Percentiles rank a stretch among this genome's conserved stretches.
Evolutionary conservation across 2,329 filamentous ascomycete species (phyloP).

Genomic region (Pseudogymnoascus sp.): DNA sequence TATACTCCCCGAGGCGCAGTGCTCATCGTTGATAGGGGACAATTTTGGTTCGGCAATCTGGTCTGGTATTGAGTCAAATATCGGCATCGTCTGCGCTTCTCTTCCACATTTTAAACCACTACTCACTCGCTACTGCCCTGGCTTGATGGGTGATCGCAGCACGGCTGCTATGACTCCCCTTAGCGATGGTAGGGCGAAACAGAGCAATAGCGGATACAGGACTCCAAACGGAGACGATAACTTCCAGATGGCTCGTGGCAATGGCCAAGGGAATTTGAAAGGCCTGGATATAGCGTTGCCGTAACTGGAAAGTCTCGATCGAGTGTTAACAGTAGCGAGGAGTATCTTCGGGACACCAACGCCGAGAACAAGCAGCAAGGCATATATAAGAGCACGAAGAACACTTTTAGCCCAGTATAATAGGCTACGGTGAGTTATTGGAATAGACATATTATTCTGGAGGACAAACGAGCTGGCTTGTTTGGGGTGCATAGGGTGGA

Average conservation of each 20-base stretch:
- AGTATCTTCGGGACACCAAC: background rate
- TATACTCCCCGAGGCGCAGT: background rate
- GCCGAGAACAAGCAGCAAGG: background rate
- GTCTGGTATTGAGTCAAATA: slow-evolving; percentile 1
- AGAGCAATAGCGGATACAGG: background rate
- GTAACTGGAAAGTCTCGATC: slow-evolving; percentile 1
- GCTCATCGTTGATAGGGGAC: background rate
- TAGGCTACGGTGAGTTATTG: background rate
- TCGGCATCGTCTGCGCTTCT: background rate
- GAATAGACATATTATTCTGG: background rate
- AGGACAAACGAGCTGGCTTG: slow-evolving; percentile 1
- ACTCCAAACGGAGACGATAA: background rate
- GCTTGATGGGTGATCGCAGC: slow-evolving; percentile 1
- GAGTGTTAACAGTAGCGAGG: background rate
- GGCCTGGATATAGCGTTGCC: background rate
- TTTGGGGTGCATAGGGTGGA: background rate
- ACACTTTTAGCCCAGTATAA: background rate
- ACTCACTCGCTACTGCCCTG: slow-evolving; percentile 1
- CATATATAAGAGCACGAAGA: slow-evolving; percentile 5
- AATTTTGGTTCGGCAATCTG: slow-evolving; percentile 1
- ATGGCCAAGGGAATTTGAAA: background rate
- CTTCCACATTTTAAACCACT: slow-evolving; percentile 1
- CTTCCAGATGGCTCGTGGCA: background rate
- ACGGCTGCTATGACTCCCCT: slow-evolving; percentile 1
- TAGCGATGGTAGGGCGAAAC: background rate